A percentile compares a stretch with the other conserved stretches of the same genome.
These are phyloP conservation scores for Spirogloea muscicola DNA, from an alignment of 139 green algal species.

Conservation along the genomic window DNA sequence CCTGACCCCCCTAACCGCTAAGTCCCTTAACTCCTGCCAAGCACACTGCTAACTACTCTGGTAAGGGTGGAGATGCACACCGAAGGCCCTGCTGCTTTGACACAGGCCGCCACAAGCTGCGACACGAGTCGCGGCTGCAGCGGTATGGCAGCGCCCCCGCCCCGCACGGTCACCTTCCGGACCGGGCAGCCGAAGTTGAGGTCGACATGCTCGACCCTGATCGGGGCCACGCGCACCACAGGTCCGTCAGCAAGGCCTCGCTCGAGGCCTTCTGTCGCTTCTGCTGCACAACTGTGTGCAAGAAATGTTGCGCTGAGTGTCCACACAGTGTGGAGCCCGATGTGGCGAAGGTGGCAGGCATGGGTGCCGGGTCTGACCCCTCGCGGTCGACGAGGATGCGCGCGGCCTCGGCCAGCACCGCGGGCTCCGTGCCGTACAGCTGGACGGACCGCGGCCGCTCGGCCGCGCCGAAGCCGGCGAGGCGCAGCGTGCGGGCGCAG, in stretches of 20 bases:
- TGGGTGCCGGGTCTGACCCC: no score
- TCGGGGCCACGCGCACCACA: no score
- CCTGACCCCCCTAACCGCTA: no score
- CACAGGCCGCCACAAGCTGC: conserved; percentile 48
- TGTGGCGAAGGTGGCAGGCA: no score
- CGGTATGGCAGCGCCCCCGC: conserved; percentile 55
- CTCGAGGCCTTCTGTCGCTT: no score
- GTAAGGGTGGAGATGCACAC: no score
- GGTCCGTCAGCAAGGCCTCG: no score
- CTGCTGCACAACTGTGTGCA: no score
- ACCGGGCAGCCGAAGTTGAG: conserved; percentile 63
- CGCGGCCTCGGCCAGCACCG: neutral
- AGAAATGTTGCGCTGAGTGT: no score
- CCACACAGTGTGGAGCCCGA: no score
- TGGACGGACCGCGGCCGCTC: conserved; percentile 11
- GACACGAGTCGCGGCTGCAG: conserved; percentile 42
- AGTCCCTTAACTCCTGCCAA: no score
- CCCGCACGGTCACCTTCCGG: conserved; percentile 54
- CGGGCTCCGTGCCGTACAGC: conserved; percentile 4
- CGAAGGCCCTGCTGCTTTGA: conserved; percentile 36
- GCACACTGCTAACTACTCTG: no score
- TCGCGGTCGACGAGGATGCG: conserved; percentile 7
- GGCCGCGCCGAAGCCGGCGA: neutral
- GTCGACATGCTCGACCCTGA: conserved; percentile 57
- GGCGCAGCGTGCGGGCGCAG: neutral